Percentiles rank a stretch among this genome's conserved stretches.
These are phyloP conservation scores for Fusarium anguioides DNA, from an alignment of 2,329 filamentous ascomycete genomes.

Conservation along the genomic window DNA sequence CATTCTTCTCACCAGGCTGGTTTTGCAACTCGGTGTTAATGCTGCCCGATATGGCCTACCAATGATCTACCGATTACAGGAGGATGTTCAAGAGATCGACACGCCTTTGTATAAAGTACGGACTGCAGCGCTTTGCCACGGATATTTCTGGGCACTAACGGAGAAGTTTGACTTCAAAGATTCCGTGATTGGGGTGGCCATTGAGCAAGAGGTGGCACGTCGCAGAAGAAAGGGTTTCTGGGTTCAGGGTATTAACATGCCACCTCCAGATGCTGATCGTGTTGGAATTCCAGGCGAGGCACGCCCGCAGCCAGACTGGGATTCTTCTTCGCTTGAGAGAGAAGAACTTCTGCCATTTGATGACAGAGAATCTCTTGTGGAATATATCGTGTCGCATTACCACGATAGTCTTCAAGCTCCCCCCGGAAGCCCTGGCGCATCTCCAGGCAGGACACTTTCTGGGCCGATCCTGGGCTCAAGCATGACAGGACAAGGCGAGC, in stretches of 20 bases:
- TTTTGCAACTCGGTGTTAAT: slow-evolving; percentile 83
- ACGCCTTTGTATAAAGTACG: slow-evolving; percentile 78
- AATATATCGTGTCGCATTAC: slow-evolving; percentile 79
- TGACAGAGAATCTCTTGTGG: slow-evolving; percentile 76
- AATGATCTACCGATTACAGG: slow-evolving; percentile 89
- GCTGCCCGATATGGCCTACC: slow-evolving; percentile 81
- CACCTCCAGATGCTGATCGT: slow-evolving; percentile 71
- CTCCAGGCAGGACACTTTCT: slow-evolving; percentile 72
- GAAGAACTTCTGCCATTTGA: slow-evolving; percentile 80
- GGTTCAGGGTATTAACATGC: slow-evolving; percentile 79
- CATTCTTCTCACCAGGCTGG: slow-evolving; percentile 78
- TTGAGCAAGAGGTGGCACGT: slow-evolving; percentile 80
- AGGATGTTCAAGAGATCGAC: slow-evolving; percentile 77
- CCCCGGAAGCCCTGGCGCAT: slow-evolving; percentile 74
- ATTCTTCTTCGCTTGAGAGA: slow-evolving; percentile 66
- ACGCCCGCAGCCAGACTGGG: slow-evolving; percentile 58
- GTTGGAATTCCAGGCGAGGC: slow-evolving; percentile 66
- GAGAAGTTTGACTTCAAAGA: slow-evolving; percentile 82
- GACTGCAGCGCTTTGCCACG: slow-evolving; percentile 85
- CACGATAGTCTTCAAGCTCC: slow-evolving; percentile 70
- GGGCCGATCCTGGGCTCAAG: slow-evolving; percentile 69
- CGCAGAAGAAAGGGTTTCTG: slow-evolving; percentile 81
- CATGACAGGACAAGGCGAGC: slow-evolving; percentile 53
- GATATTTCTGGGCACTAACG: slow-evolving; percentile 85
- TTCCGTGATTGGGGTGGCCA: slow-evolving; percentile 73